phyloP scores from a whole-genome alignment of 306 rosid species.

The Acacia melanoxylon region DNA sequence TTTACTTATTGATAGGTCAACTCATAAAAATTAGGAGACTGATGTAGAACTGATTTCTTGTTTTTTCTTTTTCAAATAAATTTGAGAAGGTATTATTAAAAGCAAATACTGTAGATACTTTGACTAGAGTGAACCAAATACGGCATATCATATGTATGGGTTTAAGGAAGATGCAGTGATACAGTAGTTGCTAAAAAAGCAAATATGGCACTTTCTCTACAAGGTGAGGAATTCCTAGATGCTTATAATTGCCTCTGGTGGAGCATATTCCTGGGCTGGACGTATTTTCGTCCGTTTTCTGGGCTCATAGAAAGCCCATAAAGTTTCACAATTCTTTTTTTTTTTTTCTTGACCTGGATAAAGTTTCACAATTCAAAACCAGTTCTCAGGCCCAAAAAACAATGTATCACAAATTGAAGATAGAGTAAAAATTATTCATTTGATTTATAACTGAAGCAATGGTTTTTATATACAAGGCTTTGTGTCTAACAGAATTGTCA shows the following conservation, averaged over 20 bases:
- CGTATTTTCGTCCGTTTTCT: neutral
- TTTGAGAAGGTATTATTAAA: no score
- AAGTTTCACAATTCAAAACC: neutral
- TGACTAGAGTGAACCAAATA: constrained; percentile 18
- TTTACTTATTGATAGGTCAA: no score
- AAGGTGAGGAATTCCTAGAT: constrained; percentile 15
- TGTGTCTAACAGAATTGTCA: neutral
- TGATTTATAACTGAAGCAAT: neutral
- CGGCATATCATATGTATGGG: neutral
- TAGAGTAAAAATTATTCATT: neutral
- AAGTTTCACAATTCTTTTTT: neutral
- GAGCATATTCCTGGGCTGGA: neutral
- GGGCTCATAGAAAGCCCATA: neutral
- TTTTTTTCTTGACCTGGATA: no score
- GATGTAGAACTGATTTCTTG: neutral
- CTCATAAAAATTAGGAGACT: neutral
- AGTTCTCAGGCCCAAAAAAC: neutral
- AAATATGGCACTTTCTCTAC: constrained; percentile 9
- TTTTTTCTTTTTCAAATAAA: neutral
- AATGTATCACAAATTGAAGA: neutral
- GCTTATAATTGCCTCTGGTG: neutral
- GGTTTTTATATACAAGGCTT: neutral
- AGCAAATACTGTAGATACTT: neutral
- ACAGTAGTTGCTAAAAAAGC: neutral
- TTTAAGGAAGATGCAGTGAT: no score